Percentiles rank a stretch among this genome's conserved stretches.
phyloP scores from a whole-genome alignment of 345 rosid species.

The Salix arbutifolia region DNA sequence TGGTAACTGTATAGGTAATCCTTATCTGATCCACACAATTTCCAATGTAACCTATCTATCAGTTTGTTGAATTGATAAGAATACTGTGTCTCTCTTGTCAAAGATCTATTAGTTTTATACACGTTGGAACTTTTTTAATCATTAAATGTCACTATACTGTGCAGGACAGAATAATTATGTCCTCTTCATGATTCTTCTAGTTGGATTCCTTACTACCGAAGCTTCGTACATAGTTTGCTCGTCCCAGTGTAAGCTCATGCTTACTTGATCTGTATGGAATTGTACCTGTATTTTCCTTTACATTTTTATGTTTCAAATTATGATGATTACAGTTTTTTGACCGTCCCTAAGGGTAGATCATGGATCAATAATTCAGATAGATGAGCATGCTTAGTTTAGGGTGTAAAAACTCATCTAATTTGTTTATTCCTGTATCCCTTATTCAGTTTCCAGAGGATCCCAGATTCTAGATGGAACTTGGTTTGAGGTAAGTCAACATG shows the following conservation, averaged over 20 bases:
- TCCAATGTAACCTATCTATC: background rate
- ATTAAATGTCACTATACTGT: background rate
- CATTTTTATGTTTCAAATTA: background rate
- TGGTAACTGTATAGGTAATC: conserved; percentile 68
- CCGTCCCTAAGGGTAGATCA: background rate
- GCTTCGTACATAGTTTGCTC: conserved; percentile 42
- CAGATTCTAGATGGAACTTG: conserved; percentile 10
- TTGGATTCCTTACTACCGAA: conserved; percentile 51
- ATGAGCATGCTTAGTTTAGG: background rate
- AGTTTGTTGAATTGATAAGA: background rate
- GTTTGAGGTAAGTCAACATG: conserved; percentile 27
- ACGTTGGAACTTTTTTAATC: background rate
- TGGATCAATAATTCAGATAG: background rate
- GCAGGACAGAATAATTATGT: conserved; percentile 55
- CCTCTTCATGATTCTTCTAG: conserved; percentile 53
- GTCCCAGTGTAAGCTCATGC: conserved; percentile 38
- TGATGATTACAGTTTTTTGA: background rate
- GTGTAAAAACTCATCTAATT: conserved; percentile 3
- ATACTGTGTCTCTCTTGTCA: conserved; percentile 5
- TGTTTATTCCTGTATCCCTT: background rate
- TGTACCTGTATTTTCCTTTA: background rate
- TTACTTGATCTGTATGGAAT: background rate
- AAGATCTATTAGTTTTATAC: background rate
- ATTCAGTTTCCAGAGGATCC: conserved; percentile 26
- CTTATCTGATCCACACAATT: background rate